Evolutionary conservation across 1,284 basidiomycete species (phyloP).

Genomic region (Trametes sp.): DNA sequence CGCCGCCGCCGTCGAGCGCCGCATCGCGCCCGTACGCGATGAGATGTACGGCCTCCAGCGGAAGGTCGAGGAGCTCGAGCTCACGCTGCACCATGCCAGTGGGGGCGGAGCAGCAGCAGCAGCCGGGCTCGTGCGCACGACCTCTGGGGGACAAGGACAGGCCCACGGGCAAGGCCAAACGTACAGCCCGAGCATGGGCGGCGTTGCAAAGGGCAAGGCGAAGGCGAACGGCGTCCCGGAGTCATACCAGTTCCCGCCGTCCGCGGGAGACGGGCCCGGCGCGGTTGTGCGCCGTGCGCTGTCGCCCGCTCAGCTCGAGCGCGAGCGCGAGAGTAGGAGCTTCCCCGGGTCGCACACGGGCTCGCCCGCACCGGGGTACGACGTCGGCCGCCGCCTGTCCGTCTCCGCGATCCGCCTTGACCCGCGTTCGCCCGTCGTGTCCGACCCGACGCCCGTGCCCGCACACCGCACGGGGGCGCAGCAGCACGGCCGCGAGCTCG

Average conservation of each 20-base stretch:
- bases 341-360: slow-evolving; percentile 47
- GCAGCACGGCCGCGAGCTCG: slow-evolving; percentile 1
- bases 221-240: slow-evolving; percentile 45
- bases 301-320: slow-evolving; percentile 42
- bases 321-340: slow-evolving; percentile 44
- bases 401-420: slow-evolving; percentile 59
- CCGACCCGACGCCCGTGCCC: slow-evolving; percentile 4
- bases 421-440: slow-evolving; percentile 29
- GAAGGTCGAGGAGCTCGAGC: slow-evolving; percentile 49
- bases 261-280: background rate
- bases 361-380: slow-evolving; percentile 57
- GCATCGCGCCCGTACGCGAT: slow-evolving; percentile 57
- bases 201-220: slow-evolving; percentile 37
- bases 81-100: slow-evolving; percentile 24
- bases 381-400: slow-evolving; percentile 54
- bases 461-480: background rate
- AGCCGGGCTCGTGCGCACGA: slow-evolving; percentile 24
- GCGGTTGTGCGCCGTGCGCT: slow-evolving; percentile 29
- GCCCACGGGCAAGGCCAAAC: slow-evolving; percentile 22
- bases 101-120: slow-evolving; percentile 15
- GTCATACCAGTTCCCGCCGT: slow-evolving; percentile 34
- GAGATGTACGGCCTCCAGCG: slow-evolving; percentile 64
- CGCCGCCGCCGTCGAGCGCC: slow-evolving; percentile 63
- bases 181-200: slow-evolving; percentile 34
- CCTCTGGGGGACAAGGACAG: slow-evolving; percentile 21